Base-by-base conservation (phyloP, 1,139 yeast genomes). In the Scheffersomyces parashehatae region DNA sequence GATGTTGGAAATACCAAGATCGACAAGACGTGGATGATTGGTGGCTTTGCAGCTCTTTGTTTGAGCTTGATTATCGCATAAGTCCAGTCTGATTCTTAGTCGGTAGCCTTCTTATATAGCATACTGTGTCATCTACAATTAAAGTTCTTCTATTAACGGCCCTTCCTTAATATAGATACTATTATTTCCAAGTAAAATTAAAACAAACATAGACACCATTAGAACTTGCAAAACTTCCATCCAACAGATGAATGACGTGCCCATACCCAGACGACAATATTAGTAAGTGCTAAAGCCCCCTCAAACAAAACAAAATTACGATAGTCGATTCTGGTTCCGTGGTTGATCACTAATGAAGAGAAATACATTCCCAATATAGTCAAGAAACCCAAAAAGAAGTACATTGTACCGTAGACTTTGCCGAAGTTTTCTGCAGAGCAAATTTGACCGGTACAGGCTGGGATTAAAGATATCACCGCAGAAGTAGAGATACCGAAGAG, bases 351-450 rank as follows among this genome's bases (percentile, higher is more conserved):
- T 40, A 65, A 49, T 3, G 67, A 60, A 1, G 67, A 55, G 16
- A 58, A 45, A 49, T 53, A 66, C 65, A 67, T 64, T 4, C 70
- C 70, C 37, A 65, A 46, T n/a, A 84, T 64, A 5, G 80, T 77
- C 32, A 81, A 80, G 54, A 83, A 78, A 8, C 87, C 77, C 37
- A 83, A 82, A 35, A 82, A 68, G 53, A 82, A 81, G 58, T 85
- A 84, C 62, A 84, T 74, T 0, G 88, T 83, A 0, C 90, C 88
- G 55, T 81, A 85, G 26, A 86, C 73, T 54, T 77, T 81, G 28
- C 91, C 91, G 53, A 83, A 84, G 44, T 75, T 77, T 35, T 80
- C 81, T 2, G 85, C 80, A 39, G 75, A 75, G 36, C 88, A 81
- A 15, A 85, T 81, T 59, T 84, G 89, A 0, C 83, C 78, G 44